A percentile compares a stretch with the other conserved stretches of the same genome.
These are phyloP conservation scores for Lactifluus echinatus DNA, from an alignment of 768 basidiomycete species.

Conservation along the genomic window DNA sequence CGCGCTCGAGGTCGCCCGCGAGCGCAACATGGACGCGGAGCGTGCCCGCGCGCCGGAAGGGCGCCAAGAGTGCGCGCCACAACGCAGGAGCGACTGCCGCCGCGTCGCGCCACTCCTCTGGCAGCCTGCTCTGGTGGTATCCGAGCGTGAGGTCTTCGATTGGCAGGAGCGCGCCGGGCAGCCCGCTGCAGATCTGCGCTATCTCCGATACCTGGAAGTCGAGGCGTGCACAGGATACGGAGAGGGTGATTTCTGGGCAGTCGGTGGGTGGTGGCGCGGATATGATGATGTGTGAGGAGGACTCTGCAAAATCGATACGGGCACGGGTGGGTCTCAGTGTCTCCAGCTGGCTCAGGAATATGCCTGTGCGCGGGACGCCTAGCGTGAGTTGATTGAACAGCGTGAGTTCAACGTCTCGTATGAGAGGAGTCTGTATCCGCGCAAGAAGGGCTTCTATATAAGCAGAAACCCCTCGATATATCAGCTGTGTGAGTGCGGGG, in stretches of 20 bases:
- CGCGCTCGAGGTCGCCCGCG: not conserved
- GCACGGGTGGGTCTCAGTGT: not conserved
- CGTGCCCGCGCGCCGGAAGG: not conserved
- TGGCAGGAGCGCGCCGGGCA: not conserved
- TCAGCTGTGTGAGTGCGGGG: slow-evolving; percentile 3
- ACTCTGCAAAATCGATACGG: slow-evolving; percentile 2
- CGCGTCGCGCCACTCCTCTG: not conserved
- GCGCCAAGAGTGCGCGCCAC: not conserved
- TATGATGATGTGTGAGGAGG: not conserved
- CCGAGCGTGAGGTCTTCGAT: slow-evolving; percentile 9
- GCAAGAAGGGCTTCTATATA: slow-evolving; percentile 10
- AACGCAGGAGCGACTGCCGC: slow-evolving; percentile 2
- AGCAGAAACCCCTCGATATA: slow-evolving; percentile 4
- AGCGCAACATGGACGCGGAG: slow-evolving; percentile 6
- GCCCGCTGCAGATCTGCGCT: not conserved
- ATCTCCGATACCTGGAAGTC: slow-evolving; percentile 10
- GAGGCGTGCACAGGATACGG: not conserved
- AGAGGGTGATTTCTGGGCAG: not conserved
- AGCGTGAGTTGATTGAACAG: slow-evolving; percentile 12
- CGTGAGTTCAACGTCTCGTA: slow-evolving; percentile 3
- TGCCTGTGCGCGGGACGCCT: not conserved
- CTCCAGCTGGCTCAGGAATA: not conserved
- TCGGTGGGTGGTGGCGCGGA: not conserved
- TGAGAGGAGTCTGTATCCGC: not conserved
- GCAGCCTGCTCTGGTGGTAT: not conserved